Base-by-base conservation (phyloP, 805 yeast species). In the Aciculoconidium aculeatum region DNA sequence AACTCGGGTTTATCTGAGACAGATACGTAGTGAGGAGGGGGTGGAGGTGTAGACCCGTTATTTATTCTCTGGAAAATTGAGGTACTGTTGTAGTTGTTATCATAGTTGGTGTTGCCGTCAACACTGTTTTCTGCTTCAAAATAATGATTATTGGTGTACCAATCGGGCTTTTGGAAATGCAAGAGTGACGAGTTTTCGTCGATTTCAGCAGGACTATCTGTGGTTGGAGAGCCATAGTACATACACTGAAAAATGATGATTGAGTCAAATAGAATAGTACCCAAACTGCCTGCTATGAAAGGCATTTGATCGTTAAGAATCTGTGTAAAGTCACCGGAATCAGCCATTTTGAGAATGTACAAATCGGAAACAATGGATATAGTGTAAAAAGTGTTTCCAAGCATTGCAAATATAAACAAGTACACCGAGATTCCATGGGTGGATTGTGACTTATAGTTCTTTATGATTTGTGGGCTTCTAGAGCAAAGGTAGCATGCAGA, bases 251-350 rank as follows among this genome's bases (percentile, higher is more conserved):
- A 40, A 19, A 63, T 40, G 15, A 63, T 51, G 11, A 55, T 38
- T 12, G 37, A 28, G 39, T 62, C 69, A 15, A 44, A 46, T 11
- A 41, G 7, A 6, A 50, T 46, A 0, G 58, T 52, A 6, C 55
- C 56, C 1, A 45, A 71, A 40, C 92, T 78, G 1, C 96, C 96
- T 15, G 86, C 46, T 17, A 90, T 65, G 47, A 79, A 88, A 0
- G 96, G 95, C 30, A 85, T 50, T 45, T 87, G 95, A 26, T 74
- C 77, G 40, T 60, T 40, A 15, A 49, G 36, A 3, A 49, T 42
- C 17, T 33, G 27, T 13, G 23, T 26, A 30, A 32, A 35, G 1
- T 11, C 35, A 10, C 33, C 32, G 6, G 37, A 43, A 18, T 38
- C 33, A 11, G 27, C 26, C 15, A 37, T 44, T 15, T 39, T 35